Percentiles rank a stretch among this genome's conserved stretches.
phyloP scores from a whole-genome alignment of 495 filamentous ascomycete species.

The Penicillium tannophilum region DNA sequence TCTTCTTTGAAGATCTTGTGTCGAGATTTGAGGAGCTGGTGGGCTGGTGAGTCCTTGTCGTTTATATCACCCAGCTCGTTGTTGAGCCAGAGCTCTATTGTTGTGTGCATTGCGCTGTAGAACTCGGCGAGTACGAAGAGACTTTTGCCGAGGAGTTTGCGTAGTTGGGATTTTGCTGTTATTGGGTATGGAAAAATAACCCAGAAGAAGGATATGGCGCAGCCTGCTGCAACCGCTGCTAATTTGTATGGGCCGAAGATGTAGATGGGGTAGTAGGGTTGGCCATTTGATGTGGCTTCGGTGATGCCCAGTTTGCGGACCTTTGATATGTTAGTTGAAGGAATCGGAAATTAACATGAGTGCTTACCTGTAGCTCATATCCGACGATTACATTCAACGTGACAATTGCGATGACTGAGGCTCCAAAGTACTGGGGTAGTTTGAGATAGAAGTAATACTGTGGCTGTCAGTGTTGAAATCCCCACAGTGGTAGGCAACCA shows the following conservation, averaged over 20 bases:
- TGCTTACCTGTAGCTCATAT: constrained; percentile 68
- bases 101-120: constrained; percentile 68
- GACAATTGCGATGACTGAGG: constrained; percentile 64
- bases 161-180: constrained; percentile 66
- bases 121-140: constrained; percentile 74
- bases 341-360: not conserved
- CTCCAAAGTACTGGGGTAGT: constrained; percentile 58
- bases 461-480: not conserved
- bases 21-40: constrained; percentile 23
- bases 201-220: constrained; percentile 75
- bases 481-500: not conserved
- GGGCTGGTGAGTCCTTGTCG: constrained; percentile 21
- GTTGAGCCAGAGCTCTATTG: constrained; percentile 59
- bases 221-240: constrained; percentile 66
- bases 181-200: constrained; percentile 76
- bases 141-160: constrained; percentile 63
- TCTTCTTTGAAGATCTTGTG: constrained; percentile 38
- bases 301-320: constrained; percentile 64
- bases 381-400: constrained; percentile 71
- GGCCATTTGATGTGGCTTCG: constrained; percentile 59
- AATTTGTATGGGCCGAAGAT: constrained; percentile 69
- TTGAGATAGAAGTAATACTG: constrained; percentile 68
- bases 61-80: constrained; percentile 57
- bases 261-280: constrained; percentile 70
- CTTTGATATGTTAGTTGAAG: constrained; percentile 21